These are phyloP conservation scores for Quercus alba DNA, from an alignment of 306 rosid genomes.

Conservation along the genomic window DNA sequence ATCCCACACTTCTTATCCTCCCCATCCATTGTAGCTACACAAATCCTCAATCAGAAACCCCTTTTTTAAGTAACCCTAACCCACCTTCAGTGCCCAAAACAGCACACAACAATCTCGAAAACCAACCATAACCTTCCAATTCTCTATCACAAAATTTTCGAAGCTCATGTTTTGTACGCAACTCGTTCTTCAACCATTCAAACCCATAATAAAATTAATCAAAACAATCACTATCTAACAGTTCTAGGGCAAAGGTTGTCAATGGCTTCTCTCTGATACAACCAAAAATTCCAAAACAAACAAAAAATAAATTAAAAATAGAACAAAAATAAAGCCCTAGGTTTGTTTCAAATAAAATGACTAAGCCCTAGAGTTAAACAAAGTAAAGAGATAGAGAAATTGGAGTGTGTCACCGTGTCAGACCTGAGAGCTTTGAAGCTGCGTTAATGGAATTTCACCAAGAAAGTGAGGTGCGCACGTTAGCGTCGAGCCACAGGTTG, in stretches of 20 bases:
- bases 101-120: constrained; percentile 25
- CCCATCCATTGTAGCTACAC: constrained; percentile 59
- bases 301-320: not conserved
- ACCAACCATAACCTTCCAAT: constrained; percentile 38
- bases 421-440: constrained; percentile 34
- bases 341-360: constrained; percentile 27
- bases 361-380: constrained; percentile 16
- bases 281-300: constrained; percentile 4
- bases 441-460: constrained; percentile 26
- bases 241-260: not conserved
- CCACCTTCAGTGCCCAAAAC: constrained; percentile 45
- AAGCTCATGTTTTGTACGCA: constrained; percentile 32
- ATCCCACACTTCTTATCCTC: constrained; percentile 52
- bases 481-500: constrained; percentile 30
- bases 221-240: not conserved
- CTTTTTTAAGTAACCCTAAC: constrained; percentile 34
- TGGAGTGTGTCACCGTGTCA: not conserved
- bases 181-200: constrained; percentile 21
- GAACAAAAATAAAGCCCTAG: constrained; percentile 24
- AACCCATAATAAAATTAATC: constrained; percentile 1
- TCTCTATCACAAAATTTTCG: constrained; percentile 30
- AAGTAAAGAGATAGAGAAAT: not conserved
- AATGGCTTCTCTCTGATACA: constrained; percentile 22
- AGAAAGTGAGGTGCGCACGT: constrained; percentile 52
- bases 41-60: constrained; percentile 1